phyloP scores from a whole-genome alignment of 768 basidiomycete genomes.

The Coprinellus micaceus region DNA sequence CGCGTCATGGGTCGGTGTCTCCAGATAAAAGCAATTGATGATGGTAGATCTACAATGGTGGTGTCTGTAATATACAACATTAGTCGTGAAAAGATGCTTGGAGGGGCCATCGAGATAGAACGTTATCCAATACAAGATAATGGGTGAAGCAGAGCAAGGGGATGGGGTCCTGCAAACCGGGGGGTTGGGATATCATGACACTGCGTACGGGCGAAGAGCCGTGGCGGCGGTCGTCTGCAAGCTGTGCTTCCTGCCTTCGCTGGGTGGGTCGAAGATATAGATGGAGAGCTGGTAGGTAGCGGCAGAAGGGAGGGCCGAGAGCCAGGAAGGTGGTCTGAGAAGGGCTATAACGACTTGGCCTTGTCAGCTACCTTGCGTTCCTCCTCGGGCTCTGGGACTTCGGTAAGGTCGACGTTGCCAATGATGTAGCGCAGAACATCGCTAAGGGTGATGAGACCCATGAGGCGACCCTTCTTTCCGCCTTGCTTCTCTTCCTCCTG shows the following conservation, averaged over 20 bases:
- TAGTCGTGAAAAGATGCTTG: background rate
- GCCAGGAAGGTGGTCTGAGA: background rate
- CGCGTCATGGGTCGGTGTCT: too few relatives aligned
- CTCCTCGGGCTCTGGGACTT: slow-evolving; percentile 20
- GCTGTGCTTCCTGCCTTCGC: too few relatives aligned
- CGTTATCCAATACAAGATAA: background rate
- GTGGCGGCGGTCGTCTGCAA: too few relatives aligned
- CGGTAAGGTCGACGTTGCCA: slow-evolving; percentile 54
- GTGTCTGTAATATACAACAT: slow-evolving; percentile 6
- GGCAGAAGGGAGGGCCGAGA: too few relatives aligned
- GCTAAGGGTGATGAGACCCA: slow-evolving; percentile 85
- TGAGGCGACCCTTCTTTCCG: slow-evolving; percentile 76
- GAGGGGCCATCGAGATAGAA: background rate
- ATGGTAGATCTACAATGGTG: background rate
- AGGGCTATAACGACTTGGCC: background rate
- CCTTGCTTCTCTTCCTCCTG: slow-evolving; percentile 75
- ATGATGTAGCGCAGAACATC: slow-evolving; percentile 86
- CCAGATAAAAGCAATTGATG: too few relatives aligned
- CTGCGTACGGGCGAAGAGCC: too few relatives aligned
- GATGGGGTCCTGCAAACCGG: background rate
- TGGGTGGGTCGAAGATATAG: too few relatives aligned
- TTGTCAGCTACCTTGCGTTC: background rate
- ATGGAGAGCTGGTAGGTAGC: too few relatives aligned
- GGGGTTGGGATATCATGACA: background rate
- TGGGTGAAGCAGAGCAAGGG: background rate